A percentile compares a stretch with the other conserved stretches of the same genome.
These are phyloP conservation scores for Nicotiana tabacum DNA, from an alignment of 257 asterid species.

Conservation along the genomic window DNA sequence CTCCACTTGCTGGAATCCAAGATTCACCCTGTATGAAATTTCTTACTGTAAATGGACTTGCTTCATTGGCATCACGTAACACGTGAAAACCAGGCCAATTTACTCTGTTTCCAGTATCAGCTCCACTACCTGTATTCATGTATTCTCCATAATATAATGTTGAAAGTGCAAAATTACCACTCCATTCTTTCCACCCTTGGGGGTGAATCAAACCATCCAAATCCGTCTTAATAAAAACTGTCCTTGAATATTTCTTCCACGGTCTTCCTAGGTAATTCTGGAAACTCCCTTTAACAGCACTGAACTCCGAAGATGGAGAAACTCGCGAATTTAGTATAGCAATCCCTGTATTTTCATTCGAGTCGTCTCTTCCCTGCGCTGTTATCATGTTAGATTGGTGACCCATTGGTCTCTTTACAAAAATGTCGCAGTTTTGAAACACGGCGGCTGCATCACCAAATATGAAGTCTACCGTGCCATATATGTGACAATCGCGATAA, in stretches of 20 bases:
- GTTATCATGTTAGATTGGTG: conserved; percentile 59
- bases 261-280: conserved; percentile 61
- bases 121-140: conserved; percentile 56
- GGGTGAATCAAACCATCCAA: conserved; percentile 48
- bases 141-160: conserved; percentile 63
- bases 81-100: conserved; percentile 70
- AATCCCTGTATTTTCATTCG: conserved; percentile 54
- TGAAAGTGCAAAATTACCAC: conserved; percentile 47
- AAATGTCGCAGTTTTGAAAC: conserved; percentile 53
- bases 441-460: conserved; percentile 60
- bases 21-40: conserved; percentile 51
- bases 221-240: conserved; percentile 42
- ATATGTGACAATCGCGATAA: conserved; percentile 58
- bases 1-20: conserved; percentile 71
- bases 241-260: conserved; percentile 59
- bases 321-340: conserved; percentile 45
- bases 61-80: conserved; percentile 24
- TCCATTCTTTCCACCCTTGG: conserved; percentile 63
- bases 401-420: conserved; percentile 45
- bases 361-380: conserved; percentile 53
- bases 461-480: conserved; percentile 65
- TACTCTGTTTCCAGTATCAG: conserved; percentile 41
- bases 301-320: conserved; percentile 31
- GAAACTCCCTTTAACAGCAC: conserved; percentile 22
- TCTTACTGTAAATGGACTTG: conserved; percentile 29